These are phyloP conservation scores for Emmonsia crescens DNA, from an alignment of 2,329 filamentous ascomycete species.

Conservation along the genomic window DNA sequence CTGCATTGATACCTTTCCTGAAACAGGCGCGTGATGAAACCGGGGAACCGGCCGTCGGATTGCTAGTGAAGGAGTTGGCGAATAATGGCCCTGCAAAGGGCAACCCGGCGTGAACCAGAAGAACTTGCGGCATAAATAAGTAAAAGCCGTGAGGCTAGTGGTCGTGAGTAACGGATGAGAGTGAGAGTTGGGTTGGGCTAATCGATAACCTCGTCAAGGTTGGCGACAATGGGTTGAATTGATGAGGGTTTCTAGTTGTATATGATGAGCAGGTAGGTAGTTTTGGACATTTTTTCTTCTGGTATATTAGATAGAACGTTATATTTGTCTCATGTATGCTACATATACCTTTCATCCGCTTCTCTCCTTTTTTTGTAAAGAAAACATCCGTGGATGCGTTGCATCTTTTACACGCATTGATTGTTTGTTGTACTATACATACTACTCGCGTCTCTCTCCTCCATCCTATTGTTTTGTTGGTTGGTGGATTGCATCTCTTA, in stretches of 20 bases:
- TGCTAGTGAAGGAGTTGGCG: constrained; percentile 49
- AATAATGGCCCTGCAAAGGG: constrained; percentile 38
- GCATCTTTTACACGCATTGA: neutral
- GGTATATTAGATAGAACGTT: neutral
- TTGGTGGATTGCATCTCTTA: neutral
- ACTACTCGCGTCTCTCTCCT: neutral
- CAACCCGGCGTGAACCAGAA: constrained; percentile 15
- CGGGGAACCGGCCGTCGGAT: constrained; percentile 72
- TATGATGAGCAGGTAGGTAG: neutral
- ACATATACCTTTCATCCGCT: neutral
- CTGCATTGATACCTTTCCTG: constrained; percentile 85
- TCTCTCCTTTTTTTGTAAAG: neutral
- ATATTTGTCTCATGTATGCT: neutral
- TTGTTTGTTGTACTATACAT: neutral
- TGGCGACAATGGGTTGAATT: neutral
- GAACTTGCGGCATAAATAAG: neutral
- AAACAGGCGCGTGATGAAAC: constrained; percentile 97
- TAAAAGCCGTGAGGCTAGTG: neutral
- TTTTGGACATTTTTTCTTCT: neutral
- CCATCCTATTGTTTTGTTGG: neutral
- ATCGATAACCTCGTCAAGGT: neutral
- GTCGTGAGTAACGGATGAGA: neutral
- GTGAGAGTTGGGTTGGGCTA: neutral
- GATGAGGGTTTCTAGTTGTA: neutral
- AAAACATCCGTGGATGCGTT: neutral